These are phyloP conservation scores for Tricholomella constricta DNA, from an alignment of 768 basidiomycete genomes.

Conservation along the genomic window DNA sequence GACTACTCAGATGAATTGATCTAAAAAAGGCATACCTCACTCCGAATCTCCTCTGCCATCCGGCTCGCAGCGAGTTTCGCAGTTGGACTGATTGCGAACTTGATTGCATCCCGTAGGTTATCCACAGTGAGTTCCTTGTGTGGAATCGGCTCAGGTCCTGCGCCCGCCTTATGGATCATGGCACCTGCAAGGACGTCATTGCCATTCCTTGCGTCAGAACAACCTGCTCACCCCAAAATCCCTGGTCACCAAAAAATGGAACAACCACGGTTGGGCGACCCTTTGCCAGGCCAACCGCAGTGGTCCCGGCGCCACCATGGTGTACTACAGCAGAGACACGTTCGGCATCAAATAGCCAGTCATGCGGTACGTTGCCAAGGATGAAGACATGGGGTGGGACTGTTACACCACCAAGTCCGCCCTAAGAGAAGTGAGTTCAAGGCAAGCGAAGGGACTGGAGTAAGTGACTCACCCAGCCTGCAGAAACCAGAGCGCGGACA, in stretches of 20 bases:
- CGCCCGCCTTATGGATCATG: conserved; percentile 63
- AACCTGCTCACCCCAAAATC: conserved; percentile 46
- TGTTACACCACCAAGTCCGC: conserved; percentile 52
- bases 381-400: conserved; percentile 61
- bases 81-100: conserved; percentile 43
- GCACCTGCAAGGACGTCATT: conserved; percentile 41
- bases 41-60: conserved; percentile 52
- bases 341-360: conserved; percentile 62
- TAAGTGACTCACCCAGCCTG: conserved; percentile 53
- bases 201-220: background rate
- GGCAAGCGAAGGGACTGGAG: background rate
- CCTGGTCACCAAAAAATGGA: conserved; percentile 70
- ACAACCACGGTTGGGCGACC: conserved; percentile 63
- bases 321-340: conserved; percentile 62
- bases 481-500: conserved; percentile 61
- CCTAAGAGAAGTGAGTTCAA: conserved; percentile 28
- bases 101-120: conserved; percentile 55
- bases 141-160: conserved; percentile 61
- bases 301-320: conserved; percentile 70
- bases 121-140: conserved; percentile 50
- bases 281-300: conserved; percentile 60
- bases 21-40: conserved; percentile 41
- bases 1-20: background rate
- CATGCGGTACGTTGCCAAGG: conserved; percentile 67
- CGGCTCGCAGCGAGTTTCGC: conserved; percentile 50